phyloP scores from a whole-genome alignment of 2,329 filamentous ascomycete genomes.

The Zymoseptoria crescenta region DNA sequence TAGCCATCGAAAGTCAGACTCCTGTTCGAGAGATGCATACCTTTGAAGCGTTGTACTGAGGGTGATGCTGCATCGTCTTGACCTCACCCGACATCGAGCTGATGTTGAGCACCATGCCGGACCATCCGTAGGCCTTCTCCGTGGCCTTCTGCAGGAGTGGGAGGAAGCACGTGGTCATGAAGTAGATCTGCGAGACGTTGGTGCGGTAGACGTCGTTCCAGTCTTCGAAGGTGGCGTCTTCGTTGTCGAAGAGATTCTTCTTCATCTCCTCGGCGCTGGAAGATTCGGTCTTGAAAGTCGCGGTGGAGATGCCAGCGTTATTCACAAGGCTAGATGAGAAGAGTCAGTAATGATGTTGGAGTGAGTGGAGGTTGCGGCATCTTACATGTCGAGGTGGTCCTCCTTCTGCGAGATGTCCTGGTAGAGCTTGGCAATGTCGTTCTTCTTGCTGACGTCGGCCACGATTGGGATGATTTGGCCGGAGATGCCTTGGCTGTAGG shows the following conservation, averaged over 20 bases:
- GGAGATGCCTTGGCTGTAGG: constrained; percentile 36
- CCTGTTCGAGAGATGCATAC: background rate
- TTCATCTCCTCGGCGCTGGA: constrained; percentile 37
- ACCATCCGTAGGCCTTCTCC: constrained; percentile 36
- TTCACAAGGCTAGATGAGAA: constrained; percentile 33
- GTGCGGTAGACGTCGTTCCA: constrained; percentile 40
- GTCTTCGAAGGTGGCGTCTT: constrained; percentile 35
- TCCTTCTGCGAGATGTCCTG: constrained; percentile 38
- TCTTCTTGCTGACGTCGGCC: constrained; percentile 39
- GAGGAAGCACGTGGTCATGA: constrained; percentile 41
- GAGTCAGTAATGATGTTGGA: constrained; percentile 16
- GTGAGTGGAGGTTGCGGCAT: background rate
- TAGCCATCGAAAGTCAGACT: background rate
- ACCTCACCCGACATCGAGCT: constrained; percentile 40
- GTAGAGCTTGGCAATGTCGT: constrained; percentile 36
- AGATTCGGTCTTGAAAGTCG: constrained; percentile 33
- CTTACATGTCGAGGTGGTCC: constrained; percentile 32
- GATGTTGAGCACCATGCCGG: constrained; percentile 41
- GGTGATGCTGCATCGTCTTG: constrained; percentile 41
- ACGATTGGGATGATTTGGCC: constrained; percentile 41
- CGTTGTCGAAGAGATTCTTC: constrained; percentile 39
- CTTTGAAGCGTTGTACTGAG: constrained; percentile 39
- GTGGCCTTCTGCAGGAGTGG: constrained; percentile 40
- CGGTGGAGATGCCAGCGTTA: constrained; percentile 40
- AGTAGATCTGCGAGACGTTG: constrained; percentile 42